Base-by-base conservation (phyloP, 1,284 basidiomycete genomes). In the Rhodotorula sp. region DNA sequence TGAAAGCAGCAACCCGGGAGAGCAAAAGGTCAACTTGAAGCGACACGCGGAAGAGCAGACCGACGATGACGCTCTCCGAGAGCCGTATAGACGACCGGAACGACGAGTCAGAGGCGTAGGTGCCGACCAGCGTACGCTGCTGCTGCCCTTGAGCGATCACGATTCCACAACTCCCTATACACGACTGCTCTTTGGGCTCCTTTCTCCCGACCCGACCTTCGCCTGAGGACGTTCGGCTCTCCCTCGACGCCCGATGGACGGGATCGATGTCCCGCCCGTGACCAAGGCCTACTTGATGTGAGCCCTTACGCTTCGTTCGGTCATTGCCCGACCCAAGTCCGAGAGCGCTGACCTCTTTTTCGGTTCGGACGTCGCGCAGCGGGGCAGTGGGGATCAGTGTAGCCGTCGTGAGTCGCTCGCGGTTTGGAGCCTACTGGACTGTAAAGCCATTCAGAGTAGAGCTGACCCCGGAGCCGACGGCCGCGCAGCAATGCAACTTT, bases 401-500 rank as follows among this genome's bases (percentile, higher is more conserved):
- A 59, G 89, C 91, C 24, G 91, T 95, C 73, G 93, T 95, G 78
- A 78, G 90, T 64, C 48, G 33, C 37, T 22, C 15, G 22, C 14
- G 42, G 1, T 30, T 26, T 33, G 18, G 8, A 20, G 30, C 20
- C 22, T 14, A 24, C 20, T 12, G 26, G n/a, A 26, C 5, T 17
- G 6, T 22, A 12, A 6, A 18, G 4, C 17, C 0, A 26, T 46
- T 45, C 10, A 15, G 24, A 30, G 22, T 17, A 14, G 20, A 14
- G 45, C 62, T 46, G 46, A 60, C 26, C 30, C 4, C 24, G 10
- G 12, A 18, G 22, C 24, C 5, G 4, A 3, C 37, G 0, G 10
- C 33, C 29, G 6, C n/a, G 5, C 75, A 96, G 93, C 93, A 95
- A 91, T 93, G 90, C 77, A 89, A 94, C 77, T 83, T 93, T 49